Evolutionary conservation across 805 yeast genomes (phyloP).

Genomic region (Yarrowia sp.): DNA sequence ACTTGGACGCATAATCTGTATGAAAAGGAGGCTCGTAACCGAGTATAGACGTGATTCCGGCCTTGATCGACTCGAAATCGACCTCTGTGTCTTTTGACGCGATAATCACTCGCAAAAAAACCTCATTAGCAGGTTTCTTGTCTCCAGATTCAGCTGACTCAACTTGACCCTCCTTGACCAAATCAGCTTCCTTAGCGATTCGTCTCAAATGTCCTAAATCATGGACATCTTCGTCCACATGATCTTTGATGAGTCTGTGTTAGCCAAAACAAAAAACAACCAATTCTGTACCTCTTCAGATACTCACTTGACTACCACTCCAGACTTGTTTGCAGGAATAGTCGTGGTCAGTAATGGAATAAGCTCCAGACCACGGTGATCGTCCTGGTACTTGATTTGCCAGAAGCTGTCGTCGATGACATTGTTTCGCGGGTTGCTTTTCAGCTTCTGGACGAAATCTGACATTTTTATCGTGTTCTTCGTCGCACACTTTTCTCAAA

Average conservation of each 20-base stretch:
- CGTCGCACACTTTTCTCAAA: not conserved
- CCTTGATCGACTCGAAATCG: constrained; percentile 1
- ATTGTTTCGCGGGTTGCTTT: constrained; percentile 26
- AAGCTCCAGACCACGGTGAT: constrained; percentile 30
- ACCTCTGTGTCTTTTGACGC: constrained; percentile 8
- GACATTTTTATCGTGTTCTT: not conserved
- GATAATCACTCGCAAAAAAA: constrained; percentile 10
- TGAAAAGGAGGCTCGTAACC: constrained; percentile 14
- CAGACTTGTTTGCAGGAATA: constrained; percentile 36
- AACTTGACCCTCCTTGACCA: not conserved
- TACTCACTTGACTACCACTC: constrained; percentile 33
- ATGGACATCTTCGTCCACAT: constrained; percentile 36
- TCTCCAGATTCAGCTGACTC: not conserved
- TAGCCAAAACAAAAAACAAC: not conserved
- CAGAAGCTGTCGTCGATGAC: constrained; percentile 28
- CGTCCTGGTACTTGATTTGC: constrained; percentile 32
- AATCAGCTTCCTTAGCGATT: constrained; percentile 32
- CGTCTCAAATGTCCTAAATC: constrained; percentile 40
- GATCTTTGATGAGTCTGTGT: constrained; percentile 33
- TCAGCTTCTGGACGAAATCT: constrained; percentile 1
- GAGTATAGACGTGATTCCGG: not conserved
- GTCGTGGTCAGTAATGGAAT: constrained; percentile 35
- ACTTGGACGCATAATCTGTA: constrained; percentile 48
- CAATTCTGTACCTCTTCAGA: not conserved
- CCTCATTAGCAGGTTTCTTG: not conserved